These are phyloP conservation scores for Zoysia pacifica DNA, from an alignment of 176 grass and related monocot genomes.

Conservation along the genomic window DNA sequence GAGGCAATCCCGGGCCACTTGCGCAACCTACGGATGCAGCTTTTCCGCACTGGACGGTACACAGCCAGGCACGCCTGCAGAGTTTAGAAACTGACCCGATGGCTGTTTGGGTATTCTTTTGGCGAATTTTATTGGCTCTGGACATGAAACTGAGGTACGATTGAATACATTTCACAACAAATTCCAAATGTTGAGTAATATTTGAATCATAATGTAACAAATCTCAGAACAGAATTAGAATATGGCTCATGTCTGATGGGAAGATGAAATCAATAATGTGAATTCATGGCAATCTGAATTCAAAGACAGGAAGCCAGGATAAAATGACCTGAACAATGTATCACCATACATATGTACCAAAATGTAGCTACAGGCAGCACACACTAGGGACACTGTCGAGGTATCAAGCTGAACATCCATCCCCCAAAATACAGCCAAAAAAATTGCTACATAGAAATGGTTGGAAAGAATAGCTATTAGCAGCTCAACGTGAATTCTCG, in stretches of 20 bases:
- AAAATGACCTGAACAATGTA: constrained; percentile 18
- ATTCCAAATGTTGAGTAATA: not conserved
- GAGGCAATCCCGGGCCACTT: not conserved
- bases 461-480: constrained; percentile 43
- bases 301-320: not conserved
- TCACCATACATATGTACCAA: constrained; percentile 28
- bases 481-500: constrained; percentile 15
- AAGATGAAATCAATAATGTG: constrained; percentile 11
- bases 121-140: not conserved
- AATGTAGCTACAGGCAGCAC: constrained; percentile 44
- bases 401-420: constrained; percentile 48
- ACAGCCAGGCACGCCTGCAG: not conserved
- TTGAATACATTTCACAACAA: not conserved
- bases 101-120: not conserved
- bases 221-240: not conserved
- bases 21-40: not conserved
- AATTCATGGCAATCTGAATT: constrained; percentile 3
- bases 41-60: not conserved
- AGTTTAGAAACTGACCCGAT: not conserved
- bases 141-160: not conserved
- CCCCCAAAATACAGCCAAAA: constrained; percentile 35
- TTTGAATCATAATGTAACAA: not conserved
- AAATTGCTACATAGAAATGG: constrained; percentile 49
- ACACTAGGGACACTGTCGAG: constrained; percentile 5
- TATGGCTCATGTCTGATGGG: not conserved